Evolutionary conservation across 202 grass and related monocot species (phyloP).

Genomic region (Hordeum pubiflorum): DNA sequence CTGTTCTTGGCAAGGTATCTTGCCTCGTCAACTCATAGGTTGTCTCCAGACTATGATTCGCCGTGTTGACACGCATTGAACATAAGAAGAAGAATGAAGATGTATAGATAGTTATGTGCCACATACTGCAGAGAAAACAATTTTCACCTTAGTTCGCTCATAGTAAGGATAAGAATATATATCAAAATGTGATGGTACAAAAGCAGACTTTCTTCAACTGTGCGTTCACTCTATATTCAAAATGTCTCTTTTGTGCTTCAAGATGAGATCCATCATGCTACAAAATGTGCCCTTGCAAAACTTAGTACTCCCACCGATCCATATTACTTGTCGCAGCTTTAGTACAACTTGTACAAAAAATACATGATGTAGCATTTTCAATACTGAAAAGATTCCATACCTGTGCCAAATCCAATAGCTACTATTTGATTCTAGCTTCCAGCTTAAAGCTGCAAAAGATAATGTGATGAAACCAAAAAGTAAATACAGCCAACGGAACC

Average conservation of each 20-base stretch:
- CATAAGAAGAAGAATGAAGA: conserved; percentile 96
- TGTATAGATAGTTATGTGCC: conserved; percentile 96
- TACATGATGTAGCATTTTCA: no score
- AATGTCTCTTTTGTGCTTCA: not conserved
- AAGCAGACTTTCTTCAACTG: not conserved
- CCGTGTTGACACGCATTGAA: conserved; percentile 41
- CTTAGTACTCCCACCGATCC: not conserved
- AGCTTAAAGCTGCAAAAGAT: conserved; percentile 71
- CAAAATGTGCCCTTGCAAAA: not conserved
- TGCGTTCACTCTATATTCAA: not conserved
- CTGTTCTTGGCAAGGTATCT: conserved; percentile 52
- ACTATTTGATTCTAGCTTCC: conserved; percentile 84
- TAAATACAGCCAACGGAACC: conserved; percentile 70
- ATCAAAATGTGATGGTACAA: not conserved
- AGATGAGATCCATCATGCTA: not conserved
- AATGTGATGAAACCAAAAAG: conserved; percentile 71
- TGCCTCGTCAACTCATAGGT: conserved; percentile 68
- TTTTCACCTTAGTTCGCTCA: not conserved
- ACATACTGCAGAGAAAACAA: conserved; percentile 53
- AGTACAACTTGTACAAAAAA: no score
- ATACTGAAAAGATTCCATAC: conserved; percentile 26
- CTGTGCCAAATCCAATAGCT: conserved; percentile 99
- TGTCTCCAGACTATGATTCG: conserved; percentile 34
- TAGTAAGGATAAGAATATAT: not conserved
- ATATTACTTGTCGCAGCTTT: not conserved